Evolutionary conservation across 2,329 filamentous ascomycete species (phyloP), one percentile per base, ranked within the genome.

Genomic region (Gliomastix tumulicola): DNA sequence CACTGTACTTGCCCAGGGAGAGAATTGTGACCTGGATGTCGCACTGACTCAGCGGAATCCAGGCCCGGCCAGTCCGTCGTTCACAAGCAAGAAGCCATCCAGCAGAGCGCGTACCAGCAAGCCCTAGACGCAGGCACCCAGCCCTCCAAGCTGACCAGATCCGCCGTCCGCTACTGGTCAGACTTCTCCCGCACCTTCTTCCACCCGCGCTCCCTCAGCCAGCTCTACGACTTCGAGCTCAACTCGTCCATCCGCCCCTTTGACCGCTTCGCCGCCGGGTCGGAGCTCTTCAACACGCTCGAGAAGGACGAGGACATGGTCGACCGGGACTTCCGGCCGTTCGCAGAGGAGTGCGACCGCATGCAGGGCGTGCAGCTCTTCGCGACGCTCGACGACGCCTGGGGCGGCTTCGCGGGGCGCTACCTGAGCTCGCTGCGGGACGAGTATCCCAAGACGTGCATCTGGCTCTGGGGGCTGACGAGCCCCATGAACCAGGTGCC

Each of bases 111-210:
- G 32, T 97, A 95, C 57, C 88, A 94, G 52, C 72, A 77, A 50
- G 83, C 79, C 44, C 76, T 97, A 4, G 85, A 96, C 47, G 62
- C 77, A 21, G 88, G 88, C 17, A 58, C 74, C 4, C 70, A 81
- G 6, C 75, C 84, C 0, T 74, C 84, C 0, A 63, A 68, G 36
- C 70, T 95, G 16, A 82, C 73, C 2, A 69, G 79, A 2, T 74
- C 79, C 7, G 74, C 76, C 10, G 84, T 97, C n/a, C 78, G 88
- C 37, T 97, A 92, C 63, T 98, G 92, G 90, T 94, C 88, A 21
- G 92, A 98, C 59, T 97, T 88, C 60, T 94, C 87, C 48, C 79
- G 88, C 19, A 76, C 92, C n/a, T 98, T 80, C 60, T 96, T 85
- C 55, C 89, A 97, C 55, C 92, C 92, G 8, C 79, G 77, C 37